Evolutionary conservation across 1,139 yeast species (phyloP), one percentile per base, ranked within the genome.

Genomic region (Zygosaccharomyces sapae): DNA sequence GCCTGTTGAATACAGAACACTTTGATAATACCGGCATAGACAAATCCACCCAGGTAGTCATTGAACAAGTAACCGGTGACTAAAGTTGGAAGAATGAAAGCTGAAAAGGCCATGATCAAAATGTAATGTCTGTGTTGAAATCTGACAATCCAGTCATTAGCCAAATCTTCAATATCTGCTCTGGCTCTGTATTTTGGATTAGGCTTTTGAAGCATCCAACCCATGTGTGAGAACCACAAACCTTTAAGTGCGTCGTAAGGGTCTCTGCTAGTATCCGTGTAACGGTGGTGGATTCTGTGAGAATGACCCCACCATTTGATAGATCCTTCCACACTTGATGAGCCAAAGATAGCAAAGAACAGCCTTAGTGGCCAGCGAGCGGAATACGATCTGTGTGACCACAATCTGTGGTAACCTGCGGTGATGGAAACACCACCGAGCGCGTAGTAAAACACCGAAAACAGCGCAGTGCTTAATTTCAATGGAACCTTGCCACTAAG

Each of bases 251-350:
- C 98, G 65, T 89, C 96, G 70, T 92, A 94, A 47, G 98, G 98
- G 70, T 92, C 98, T 77, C 96, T 85, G 54, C 81, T 76, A 41
- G 98, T 92, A 72, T 92, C 98, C 12, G 97, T 92, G 75, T 85
- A 92, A 71, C 98, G 80, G 75, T 92, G 98, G 73, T 92, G 98
- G 55, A 94, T 80, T 75, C 98, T 83, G 74, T 92, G 98, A 47
- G 94, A 85, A 68, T 92, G 96, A 46, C 94, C 83, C 98, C 98
- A 92, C 98, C 98, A 94, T 72, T 92, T 89, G 69, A 90, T 84
- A 43, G 97, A 89, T 57, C 98, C 98, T 72, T 92, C 95, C 50
- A 88, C 89, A 49, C 97, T 87, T 48, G 96, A 95, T 39, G 96
- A 94, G 49, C 98, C 98, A 57, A 86, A 85, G 41, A 88, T 72